Percentiles rank a stretch among this genome's conserved stretches.
Evolutionary conservation across 805 yeast genomes (phyloP).

Genomic region (Candida railenensis): DNA sequence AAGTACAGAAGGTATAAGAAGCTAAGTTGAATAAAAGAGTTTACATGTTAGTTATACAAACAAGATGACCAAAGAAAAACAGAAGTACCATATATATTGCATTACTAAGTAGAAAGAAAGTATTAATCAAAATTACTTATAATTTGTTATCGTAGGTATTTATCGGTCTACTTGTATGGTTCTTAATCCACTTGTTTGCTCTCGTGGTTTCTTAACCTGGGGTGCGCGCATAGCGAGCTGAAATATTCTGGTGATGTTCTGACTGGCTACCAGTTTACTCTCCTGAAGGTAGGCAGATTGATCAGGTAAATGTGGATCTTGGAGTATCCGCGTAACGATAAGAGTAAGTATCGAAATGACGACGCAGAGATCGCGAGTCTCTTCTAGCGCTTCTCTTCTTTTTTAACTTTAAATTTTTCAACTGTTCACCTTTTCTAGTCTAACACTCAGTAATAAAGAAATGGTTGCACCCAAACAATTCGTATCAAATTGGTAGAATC

Average conservation of each 20-base stretch:
- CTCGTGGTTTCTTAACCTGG: too few species aligned
- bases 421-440: neutral
- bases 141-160: too few species aligned
- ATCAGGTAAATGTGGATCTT: slow-evolving; percentile 2
- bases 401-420: neutral
- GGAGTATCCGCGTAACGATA: slow-evolving; percentile 3
- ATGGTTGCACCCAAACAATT: slow-evolving; percentile 3
- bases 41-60: too few species aligned
- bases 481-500: slow-evolving; percentile 3
- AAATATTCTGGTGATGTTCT: too few species aligned
- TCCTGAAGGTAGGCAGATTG: neutral
- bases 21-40: slow-evolving; percentile 1
- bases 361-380: neutral
- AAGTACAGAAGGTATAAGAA: slow-evolving; percentile 10
- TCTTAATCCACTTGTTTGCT: too few species aligned
- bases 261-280: too few species aligned
- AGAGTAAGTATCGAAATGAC: neutral
- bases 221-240: too few species aligned
- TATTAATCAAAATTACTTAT: too few species aligned
- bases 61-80: too few species aligned
- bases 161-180: too few species aligned
- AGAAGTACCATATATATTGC: neutral
- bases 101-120: neutral
- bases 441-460: neutral
- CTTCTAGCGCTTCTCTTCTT: neutral